Evolutionary conservation across 1,139 yeast species (phyloP).

Genomic region (Hanseniaspora gamundiae): DNA sequence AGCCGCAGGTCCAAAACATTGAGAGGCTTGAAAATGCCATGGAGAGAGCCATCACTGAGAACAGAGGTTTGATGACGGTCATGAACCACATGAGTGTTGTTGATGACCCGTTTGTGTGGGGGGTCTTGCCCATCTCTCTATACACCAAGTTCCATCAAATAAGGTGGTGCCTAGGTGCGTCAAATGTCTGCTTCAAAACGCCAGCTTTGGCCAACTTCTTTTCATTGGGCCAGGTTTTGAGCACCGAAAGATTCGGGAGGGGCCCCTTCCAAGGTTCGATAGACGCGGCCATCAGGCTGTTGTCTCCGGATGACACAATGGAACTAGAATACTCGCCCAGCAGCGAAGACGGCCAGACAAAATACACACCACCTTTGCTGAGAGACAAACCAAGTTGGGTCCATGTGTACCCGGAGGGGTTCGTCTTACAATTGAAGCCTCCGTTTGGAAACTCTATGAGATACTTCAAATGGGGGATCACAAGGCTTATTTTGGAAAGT

Average conservation of each 20-base stretch:
- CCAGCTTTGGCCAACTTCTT: constrained; percentile 48
- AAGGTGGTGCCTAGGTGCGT: constrained; percentile 93
- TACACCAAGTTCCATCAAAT: constrained; percentile 53
- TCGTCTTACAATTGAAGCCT: constrained; percentile 71
- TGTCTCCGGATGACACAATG: constrained; percentile 67
- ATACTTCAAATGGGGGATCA: constrained; percentile 92
- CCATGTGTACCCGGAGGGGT: constrained; percentile 92
- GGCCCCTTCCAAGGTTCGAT: constrained; percentile 89
- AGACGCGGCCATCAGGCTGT: constrained; percentile 79
- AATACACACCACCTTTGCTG: constrained; percentile 32
- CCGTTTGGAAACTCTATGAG: constrained; percentile 81
- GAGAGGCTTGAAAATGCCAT: constrained; percentile 56
- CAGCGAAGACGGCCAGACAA: constrained; percentile 1
- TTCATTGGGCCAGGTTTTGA: constrained; percentile 74
- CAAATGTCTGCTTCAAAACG: constrained; percentile 73
- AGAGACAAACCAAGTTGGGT: constrained; percentile 73
- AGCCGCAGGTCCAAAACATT: constrained; percentile 47
- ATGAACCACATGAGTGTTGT: constrained; percentile 94
- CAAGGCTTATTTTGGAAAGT: constrained; percentile 71
- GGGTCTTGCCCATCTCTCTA: constrained; percentile 64
- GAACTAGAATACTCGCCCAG: constrained; percentile 35
- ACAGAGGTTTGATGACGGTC: constrained; percentile 69
- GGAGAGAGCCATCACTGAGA: constrained; percentile 47
- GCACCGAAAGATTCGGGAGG: constrained; percentile 77
- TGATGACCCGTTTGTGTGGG: constrained; percentile 90